Base-by-base conservation (phyloP, 805 yeast genomes). In the Suhomyces emberorum region DNA sequence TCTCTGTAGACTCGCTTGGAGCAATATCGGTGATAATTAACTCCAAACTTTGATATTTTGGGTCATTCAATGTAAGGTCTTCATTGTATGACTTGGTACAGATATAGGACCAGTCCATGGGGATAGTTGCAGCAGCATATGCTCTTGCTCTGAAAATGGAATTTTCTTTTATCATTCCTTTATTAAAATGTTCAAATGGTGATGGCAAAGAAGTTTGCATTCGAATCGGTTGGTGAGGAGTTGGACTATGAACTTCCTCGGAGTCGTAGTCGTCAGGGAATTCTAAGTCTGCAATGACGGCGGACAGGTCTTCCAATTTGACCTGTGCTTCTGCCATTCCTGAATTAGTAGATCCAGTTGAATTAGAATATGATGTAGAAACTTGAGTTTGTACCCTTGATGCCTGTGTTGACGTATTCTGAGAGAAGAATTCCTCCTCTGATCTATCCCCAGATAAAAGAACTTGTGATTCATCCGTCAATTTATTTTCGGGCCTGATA, bases 71-170 rank as follows among this genome's bases (percentile, higher is more conserved):
- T 15, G 9, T 41, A 4, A 37, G 21, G 17, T 37, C 39, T 15
- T 41, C 37, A 8, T 33, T 40, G 38, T 52, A 64, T 22, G 46
- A 34, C 34, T 65, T 65, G 14, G 57, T 47, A 41, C 66, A 62
- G 1, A 58, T 31, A 14, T 50, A 52, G 15, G 45, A 32, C 40
- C 56, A 48, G 35, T 61, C 57, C 2, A 31, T 35, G 0, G 70
- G 70, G 4, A 50, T 41, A 8, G 46, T 32, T 2, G 56, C 63
- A 2, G 48, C 54, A 3, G 63, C 28, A 16, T 34, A 39, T 2
- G 55, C 63, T 4, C 36, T 29, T 3, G 49, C 12, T 23, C 12
- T 23, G 26, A 7, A 8, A 6, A 23, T 14, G 8, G 6, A 11
- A n/a, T 23, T 23, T 11, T 23, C 26, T 8, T n/a, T 6, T 9